Conservation (phyloP, 2,329 filamentous ascomycete species). For the Elsinoe necatrix region DNA sequence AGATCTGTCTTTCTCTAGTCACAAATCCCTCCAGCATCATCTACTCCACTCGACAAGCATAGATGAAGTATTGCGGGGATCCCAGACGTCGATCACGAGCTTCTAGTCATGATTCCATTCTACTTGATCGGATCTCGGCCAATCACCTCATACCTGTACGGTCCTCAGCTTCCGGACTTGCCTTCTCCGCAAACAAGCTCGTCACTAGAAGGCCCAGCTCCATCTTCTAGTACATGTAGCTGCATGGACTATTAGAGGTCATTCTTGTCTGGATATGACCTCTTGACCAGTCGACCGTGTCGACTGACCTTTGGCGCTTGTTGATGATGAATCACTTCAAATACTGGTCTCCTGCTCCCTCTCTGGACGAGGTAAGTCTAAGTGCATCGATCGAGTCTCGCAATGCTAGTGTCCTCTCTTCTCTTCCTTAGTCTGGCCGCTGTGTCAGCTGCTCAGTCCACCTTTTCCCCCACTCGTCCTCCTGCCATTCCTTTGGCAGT, state of each 20-base stretch:
- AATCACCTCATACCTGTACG: slow-evolving; percentile 1
- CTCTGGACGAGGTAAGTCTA: background rate
- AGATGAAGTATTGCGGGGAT: background rate
- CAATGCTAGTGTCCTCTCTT: slow-evolving; percentile 14
- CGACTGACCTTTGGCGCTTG: background rate
- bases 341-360: background rate
- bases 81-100: background rate
- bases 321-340: background rate
- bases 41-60: background rate
- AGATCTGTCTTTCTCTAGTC: background rate
- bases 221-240: background rate
- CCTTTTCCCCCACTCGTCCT: slow-evolving; percentile 55
- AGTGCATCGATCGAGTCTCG: background rate
- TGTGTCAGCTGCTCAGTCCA: slow-evolving; percentile 35
- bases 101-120: background rate
- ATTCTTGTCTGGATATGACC: background rate
- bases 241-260: background rate
- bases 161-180: background rate
- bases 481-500: slow-evolving; percentile 66
- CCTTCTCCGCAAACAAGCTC: slow-evolving; percentile 1
- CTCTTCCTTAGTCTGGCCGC: slow-evolving; percentile 3
- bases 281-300: background rate
- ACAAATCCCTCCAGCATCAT: background rate
- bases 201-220: background rate
- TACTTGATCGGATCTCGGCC: background rate